Conservation (phyloP, 345 rosid species). For the Turnera subulata region DNA sequence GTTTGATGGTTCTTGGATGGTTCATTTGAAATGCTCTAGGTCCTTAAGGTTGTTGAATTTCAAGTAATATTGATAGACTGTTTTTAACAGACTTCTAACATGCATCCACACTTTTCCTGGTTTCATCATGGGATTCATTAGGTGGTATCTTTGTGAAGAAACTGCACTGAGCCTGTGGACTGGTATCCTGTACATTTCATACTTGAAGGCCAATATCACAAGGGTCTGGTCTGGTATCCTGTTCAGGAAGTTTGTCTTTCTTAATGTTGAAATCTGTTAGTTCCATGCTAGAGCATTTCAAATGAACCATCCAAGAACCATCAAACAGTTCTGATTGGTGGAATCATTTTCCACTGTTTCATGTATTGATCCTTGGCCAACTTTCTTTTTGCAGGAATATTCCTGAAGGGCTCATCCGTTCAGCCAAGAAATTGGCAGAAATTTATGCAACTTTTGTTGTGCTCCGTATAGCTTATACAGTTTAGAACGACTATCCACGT, state of each 20-base stretch:
- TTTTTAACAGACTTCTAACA: too few species aligned
- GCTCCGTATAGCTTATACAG: conserved; percentile 27
- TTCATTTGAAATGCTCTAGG: too few species aligned
- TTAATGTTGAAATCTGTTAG: background rate
- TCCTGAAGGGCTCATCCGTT: conserved; percentile 90
- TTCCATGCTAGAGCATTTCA: background rate
- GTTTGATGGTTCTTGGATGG: too few species aligned
- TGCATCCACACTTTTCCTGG: background rate
- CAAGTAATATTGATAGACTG: too few species aligned
- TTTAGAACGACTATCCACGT: conserved; percentile 65
- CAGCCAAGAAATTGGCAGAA: conserved; percentile 72
- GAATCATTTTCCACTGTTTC: too few species aligned
- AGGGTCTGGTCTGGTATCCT: conserved; percentile 57
- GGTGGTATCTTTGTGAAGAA: conserved; percentile 96
- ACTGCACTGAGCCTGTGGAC: conserved; percentile 88
- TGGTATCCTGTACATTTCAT: conserved; percentile 64
- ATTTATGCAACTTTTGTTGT: conserved; percentile 64
- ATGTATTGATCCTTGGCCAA: too few species aligned
- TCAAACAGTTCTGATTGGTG: too few species aligned
- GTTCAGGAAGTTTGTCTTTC: background rate
- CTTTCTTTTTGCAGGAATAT: conserved; percentile 46
- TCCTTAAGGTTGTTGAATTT: too few species aligned
- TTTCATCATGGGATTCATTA: conserved; percentile 17
- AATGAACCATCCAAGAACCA: too few species aligned
- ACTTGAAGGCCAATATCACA: conserved; percentile 55